These are phyloP conservation scores for Trifolium dubium DNA, from an alignment of 306 rosid species.

Conservation along the genomic window DNA sequence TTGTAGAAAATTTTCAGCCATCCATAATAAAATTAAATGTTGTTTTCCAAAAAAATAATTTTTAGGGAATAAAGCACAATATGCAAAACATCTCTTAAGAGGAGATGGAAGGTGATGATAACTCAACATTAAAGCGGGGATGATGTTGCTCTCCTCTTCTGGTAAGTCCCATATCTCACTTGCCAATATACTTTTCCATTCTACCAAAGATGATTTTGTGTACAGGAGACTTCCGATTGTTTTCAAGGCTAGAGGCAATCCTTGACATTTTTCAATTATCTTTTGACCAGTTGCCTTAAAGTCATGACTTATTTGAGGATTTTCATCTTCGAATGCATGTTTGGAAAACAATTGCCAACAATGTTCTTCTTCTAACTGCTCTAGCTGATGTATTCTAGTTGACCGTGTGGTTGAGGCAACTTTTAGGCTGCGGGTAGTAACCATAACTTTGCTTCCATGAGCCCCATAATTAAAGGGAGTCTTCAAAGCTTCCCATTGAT, in stretches of 20 bases:
- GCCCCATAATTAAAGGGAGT: conserved; percentile 1
- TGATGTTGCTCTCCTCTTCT: background rate
- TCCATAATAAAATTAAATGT: background rate
- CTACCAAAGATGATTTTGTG: background rate
- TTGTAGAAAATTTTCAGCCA: background rate
- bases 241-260: background rate
- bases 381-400: background rate
- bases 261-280: background rate
- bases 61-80: background rate
- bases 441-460: conserved; percentile 4
- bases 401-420: conserved; percentile 12
- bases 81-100: background rate
- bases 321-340: background rate
- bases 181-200: background rate
- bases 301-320: background rate
- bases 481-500: conserved; percentile 14
- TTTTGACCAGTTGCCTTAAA: background rate
- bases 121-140: background rate
- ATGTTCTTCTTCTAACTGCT: background rate
- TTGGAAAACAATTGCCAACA: background rate
- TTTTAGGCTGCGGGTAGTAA: background rate
- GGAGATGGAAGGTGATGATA: background rate
- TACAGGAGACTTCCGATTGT: background rate
- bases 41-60: too few species aligned
- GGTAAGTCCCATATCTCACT: background rate